Percentiles rank a stretch among this genome's conserved stretches.
phyloP scores from a whole-genome alignment of 2,329 filamentous ascomycete species.

The Atkinsonella hypoxylon region DNA sequence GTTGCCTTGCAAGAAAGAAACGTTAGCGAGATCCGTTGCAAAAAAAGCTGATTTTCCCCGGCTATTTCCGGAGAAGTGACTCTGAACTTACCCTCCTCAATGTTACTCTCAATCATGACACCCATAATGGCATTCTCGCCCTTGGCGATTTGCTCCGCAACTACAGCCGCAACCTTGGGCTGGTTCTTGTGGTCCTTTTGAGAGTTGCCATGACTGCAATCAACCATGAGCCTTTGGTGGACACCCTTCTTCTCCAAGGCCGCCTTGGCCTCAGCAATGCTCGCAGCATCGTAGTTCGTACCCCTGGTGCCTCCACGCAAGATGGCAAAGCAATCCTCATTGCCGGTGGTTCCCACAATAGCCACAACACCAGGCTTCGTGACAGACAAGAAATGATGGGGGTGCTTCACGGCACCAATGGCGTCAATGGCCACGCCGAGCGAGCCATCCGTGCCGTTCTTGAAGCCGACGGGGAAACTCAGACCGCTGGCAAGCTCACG shows the following conservation, averaged over 20 bases:
- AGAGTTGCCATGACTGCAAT: slow-evolving; percentile 96
- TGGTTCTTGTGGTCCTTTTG: slow-evolving; percentile 97
- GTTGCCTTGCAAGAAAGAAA: slow-evolving; percentile 28
- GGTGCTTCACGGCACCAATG: slow-evolving; percentile 69
- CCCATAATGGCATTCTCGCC: slow-evolving; percentile 85
- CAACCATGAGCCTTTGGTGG: slow-evolving; percentile 82
- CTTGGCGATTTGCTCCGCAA: slow-evolving; percentile 75
- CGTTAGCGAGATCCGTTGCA: background rate
- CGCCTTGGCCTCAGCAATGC: slow-evolving; percentile 67
- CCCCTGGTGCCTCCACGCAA: slow-evolving; percentile 82
- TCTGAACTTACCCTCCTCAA: slow-evolving; percentile 53
- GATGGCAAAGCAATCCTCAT: slow-evolving; percentile 96
- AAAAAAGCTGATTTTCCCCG: too few species aligned
- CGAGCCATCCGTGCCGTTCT: slow-evolving; percentile 95
- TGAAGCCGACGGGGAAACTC: slow-evolving; percentile 97
- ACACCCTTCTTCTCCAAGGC: slow-evolving; percentile 60
- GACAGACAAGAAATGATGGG: slow-evolving; percentile 97
- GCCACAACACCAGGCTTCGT: slow-evolving; percentile 95
- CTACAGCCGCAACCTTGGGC: slow-evolving; percentile 57
- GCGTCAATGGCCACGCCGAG: slow-evolving; percentile 89
- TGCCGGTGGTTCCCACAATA: slow-evolving; percentile 85
- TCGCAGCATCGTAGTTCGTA: slow-evolving; percentile 86
- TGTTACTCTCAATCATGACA: slow-evolving; percentile 98
- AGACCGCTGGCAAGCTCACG: slow-evolving; percentile 90
- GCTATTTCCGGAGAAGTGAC: background rate